Evolutionary conservation across 2,329 filamentous ascomycete genomes (phyloP).

Genomic region (Curvularia lunata): DNA sequence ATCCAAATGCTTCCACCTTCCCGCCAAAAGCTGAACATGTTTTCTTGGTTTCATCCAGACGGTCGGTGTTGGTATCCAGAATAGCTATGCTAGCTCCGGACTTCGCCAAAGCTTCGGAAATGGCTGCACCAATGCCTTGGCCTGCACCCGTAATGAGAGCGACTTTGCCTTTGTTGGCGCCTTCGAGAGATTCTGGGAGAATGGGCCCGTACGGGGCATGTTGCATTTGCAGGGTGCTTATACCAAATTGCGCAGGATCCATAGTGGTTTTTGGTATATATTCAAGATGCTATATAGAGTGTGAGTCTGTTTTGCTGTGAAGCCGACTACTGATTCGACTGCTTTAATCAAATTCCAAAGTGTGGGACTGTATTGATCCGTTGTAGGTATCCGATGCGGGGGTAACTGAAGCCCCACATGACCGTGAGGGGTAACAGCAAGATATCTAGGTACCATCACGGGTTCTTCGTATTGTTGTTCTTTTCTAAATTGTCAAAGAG

Average conservation of each 20-base stretch:
- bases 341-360: neutral
- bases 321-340: neutral
- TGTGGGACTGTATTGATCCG: constrained; percentile 1
- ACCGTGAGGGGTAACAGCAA: constrained; percentile 5
- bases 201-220: constrained; percentile 30
- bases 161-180: constrained; percentile 32
- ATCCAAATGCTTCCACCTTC: constrained; percentile 28
- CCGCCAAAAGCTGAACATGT: constrained; percentile 30
- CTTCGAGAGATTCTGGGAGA: constrained; percentile 20
- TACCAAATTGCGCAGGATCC: constrained; percentile 34
- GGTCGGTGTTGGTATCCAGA: constrained; percentile 32
- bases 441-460: neutral
- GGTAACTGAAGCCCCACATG: constrained; percentile 14
- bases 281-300: neutral
- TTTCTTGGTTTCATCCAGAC: constrained; percentile 27
- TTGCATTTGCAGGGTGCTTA: constrained; percentile 27
- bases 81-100: constrained; percentile 39
- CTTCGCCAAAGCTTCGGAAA: constrained; percentile 34
- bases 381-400: constrained; percentile 2
- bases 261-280: constrained; percentile 10
- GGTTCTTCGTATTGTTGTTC: neutral
- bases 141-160: constrained; percentile 39
- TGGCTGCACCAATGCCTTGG: constrained; percentile 39
- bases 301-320: neutral
- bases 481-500: too few species aligned